Evolutionary conservation across 176 grass and related monocot species (phyloP).

Genomic region (Themeda triandra): DNA sequence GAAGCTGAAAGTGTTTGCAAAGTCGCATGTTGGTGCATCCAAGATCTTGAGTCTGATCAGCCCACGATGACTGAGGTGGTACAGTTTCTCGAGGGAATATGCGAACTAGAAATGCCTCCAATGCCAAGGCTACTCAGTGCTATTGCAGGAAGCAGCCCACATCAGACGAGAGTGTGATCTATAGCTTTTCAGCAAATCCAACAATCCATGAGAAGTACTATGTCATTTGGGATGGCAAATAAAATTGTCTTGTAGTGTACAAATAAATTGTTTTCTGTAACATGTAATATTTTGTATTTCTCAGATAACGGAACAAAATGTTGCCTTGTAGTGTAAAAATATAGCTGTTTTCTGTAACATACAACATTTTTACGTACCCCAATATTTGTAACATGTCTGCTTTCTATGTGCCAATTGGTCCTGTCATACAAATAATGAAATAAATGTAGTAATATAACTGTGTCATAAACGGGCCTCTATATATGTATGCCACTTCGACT

Average conservation of each 20-base stretch:
- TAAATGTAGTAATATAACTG: not conserved
- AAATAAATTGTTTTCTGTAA: not conserved
- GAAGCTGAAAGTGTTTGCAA: constrained; percentile 40
- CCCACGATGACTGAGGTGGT: constrained; percentile 35
- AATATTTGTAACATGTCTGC: not conserved
- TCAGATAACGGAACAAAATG: too few species aligned
- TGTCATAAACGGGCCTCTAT: not conserved
- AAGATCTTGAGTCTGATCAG: constrained; percentile 29
- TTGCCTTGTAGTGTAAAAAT: not conserved
- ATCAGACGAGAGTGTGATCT: not conserved
- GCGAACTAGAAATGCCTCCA: not conserved
- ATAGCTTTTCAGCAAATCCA: not conserved
- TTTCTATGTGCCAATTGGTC: not conserved
- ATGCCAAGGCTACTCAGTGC: constrained; percentile 30
- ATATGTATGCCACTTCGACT: too few species aligned
- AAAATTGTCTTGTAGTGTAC: not conserved
- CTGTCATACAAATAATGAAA: not conserved
- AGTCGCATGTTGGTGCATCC: constrained; percentile 54
- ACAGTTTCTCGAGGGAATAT: constrained; percentile 23
- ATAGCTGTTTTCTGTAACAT: not conserved
- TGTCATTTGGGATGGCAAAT: not conserved
- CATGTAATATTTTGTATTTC: not conserved
- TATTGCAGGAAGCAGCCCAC: not conserved
- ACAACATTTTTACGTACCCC: not conserved
- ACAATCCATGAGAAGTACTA: not conserved